Percentiles rank a stretch among this genome's conserved stretches.
These are phyloP conservation scores for Saccharomycopsis sp. DNA, from an alignment of 805 yeast species.

Conservation along the genomic window DNA sequence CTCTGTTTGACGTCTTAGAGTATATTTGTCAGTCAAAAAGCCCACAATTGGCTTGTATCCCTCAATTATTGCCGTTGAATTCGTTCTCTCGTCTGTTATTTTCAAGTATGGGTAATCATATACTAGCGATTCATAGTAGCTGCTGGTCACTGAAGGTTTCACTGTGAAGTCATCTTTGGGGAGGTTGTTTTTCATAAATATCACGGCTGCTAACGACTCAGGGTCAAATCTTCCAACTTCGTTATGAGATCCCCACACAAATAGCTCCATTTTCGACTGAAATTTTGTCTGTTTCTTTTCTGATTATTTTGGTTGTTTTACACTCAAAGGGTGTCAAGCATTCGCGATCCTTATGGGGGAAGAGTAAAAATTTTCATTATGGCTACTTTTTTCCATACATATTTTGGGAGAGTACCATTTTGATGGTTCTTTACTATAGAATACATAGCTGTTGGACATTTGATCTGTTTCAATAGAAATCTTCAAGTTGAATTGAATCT, in stretches of 20 bases:
- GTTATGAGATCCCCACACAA: constrained; percentile 17
- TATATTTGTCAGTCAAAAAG: constrained; percentile 6
- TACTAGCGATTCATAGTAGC: constrained; percentile 3
- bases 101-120: constrained; percentile 15
- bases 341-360: no score
- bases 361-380: no score
- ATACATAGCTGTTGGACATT: neutral
- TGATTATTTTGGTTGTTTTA: no score
- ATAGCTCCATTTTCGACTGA: constrained; percentile 5
- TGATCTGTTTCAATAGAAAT: constrained; percentile 12
- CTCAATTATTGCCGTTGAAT: constrained; percentile 3
- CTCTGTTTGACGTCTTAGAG: neutral
- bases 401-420: neutral
- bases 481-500: constrained; percentile 11
- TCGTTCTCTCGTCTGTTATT: constrained; percentile 5
- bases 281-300: no score
- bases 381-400: neutral
- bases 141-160: constrained; percentile 5
- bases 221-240: constrained; percentile 11
- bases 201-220: constrained; percentile 16
- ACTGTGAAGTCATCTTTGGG: constrained; percentile 1
- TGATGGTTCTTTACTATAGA: neutral
- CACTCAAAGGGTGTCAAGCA: no score
- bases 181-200: constrained; percentile 6
- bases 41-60: constrained; percentile 13